These are phyloP conservation scores for Fabrea salina DNA, from an alignment of 169 alveolate species.

Conservation along the genomic window DNA sequence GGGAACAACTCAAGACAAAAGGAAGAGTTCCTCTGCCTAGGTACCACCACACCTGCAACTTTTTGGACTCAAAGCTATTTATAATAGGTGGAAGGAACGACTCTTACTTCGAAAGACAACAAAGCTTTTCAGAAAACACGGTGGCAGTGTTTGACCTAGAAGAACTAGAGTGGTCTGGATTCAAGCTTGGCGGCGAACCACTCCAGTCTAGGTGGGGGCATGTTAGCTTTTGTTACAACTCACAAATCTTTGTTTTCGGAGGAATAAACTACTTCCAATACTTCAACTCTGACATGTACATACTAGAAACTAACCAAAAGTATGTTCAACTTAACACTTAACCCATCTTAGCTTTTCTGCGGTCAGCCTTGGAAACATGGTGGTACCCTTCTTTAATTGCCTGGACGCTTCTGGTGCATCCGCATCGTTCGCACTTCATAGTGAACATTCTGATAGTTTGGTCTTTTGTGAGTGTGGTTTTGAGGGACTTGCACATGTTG, in stretches of 20 bases:
- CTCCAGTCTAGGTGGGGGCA: slow-evolving; percentile 18
- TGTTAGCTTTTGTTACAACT: background rate
- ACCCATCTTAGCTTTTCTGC: slow-evolving; percentile 10
- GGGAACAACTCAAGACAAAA: background rate
- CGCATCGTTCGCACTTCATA: slow-evolving; percentile 53
- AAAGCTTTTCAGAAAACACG: background rate
- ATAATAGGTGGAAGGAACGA: slow-evolving; percentile 24
- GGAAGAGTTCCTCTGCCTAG: slow-evolving; percentile 28
- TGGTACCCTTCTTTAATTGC: slow-evolving; percentile 46
- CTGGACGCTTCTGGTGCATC: slow-evolving; percentile 52
- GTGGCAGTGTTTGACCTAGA: background rate
- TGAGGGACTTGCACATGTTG: slow-evolving; percentile 41
- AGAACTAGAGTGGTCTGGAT: background rate
- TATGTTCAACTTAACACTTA: no score
- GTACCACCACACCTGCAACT: background rate
- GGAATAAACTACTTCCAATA: background rate
- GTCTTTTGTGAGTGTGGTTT: slow-evolving; percentile 52
- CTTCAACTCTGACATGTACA: slow-evolving; percentile 2
- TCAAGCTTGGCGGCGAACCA: background rate
- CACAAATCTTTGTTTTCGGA: slow-evolving; percentile 5
- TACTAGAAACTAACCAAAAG: background rate
- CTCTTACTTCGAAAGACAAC: background rate
- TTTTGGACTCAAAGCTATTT: background rate
- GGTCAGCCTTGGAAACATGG: slow-evolving; percentile 20
- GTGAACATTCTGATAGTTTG: slow-evolving; percentile 43